Evolutionary conservation across 805 yeast species (phyloP).

Genomic region (Candida alai): DNA sequence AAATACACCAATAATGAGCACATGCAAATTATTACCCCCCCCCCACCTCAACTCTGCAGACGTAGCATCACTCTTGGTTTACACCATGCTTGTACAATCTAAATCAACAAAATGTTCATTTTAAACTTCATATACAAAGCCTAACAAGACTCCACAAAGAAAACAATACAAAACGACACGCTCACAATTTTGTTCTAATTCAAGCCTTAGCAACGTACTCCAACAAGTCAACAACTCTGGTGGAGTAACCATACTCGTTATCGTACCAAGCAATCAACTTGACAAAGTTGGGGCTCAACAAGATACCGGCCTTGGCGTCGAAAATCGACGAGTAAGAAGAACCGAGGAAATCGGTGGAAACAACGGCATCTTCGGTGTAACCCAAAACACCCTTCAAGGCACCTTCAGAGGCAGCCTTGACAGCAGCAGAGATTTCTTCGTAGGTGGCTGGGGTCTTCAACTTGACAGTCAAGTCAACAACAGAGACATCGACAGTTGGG

Average conservation of each 20-base stretch:
- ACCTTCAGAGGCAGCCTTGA: conserved; percentile 76
- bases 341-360: conserved; percentile 83
- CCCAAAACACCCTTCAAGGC: conserved; percentile 78
- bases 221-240: conserved; percentile 90
- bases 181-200: conserved; percentile 1
- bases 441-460: conserved; percentile 72
- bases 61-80: too few relatives aligned
- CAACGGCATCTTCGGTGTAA: conserved; percentile 91
- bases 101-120: too few relatives aligned
- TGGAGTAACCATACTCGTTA: conserved; percentile 93
- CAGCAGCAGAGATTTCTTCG: conserved; percentile 74
- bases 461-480: conserved; percentile 87
- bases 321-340: conserved; percentile 84
- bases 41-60: too few relatives aligned
- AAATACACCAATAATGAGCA: too few relatives aligned
- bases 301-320: conserved; percentile 89
- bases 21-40: too few relatives aligned
- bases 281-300: conserved; percentile 82
- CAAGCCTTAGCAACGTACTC: conserved; percentile 65
- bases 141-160: not conserved
- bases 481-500: conserved; percentile 90
- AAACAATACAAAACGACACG: not conserved
- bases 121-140: conserved; percentile 3
- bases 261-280: conserved; percentile 94
- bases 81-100: too few relatives aligned